These are phyloP conservation scores for Phaseolus lunatus DNA, from an alignment of 306 rosid species.

Conservation along the genomic window DNA sequence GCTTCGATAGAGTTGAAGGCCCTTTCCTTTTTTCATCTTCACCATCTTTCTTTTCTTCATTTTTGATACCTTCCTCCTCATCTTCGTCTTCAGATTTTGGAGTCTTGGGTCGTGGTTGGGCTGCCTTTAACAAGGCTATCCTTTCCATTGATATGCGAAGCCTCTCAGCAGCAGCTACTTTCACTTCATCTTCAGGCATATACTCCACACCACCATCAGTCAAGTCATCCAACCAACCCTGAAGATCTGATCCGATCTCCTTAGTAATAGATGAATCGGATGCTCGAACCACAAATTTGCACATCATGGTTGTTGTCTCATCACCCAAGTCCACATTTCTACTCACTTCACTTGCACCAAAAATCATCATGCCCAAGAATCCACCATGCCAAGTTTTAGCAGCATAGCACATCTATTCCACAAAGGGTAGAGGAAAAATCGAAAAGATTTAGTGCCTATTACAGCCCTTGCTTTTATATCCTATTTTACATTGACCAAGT, in stretches of 20 bases:
- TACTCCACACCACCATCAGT: constrained; percentile 99
- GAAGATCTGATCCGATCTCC: constrained; percentile 93
- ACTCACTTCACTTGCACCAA: constrained; percentile 99
- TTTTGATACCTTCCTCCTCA: constrained; percentile 48
- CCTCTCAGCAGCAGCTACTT: constrained; percentile 89
- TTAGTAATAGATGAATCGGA: constrained; percentile 90
- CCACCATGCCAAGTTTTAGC: constrained; percentile 99
- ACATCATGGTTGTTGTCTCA: constrained; percentile 93
- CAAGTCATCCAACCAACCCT: constrained; percentile 98
- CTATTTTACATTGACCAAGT: constrained; percentile 14
- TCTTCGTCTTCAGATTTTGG: constrained; percentile 71
- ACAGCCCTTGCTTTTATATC: neutral
- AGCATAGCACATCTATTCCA: constrained; percentile 83
- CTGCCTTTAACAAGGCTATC: constrained; percentile 93
- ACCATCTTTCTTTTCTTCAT: constrained; percentile 58
- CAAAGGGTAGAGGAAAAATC: neutral
- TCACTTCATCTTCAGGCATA: constrained; percentile 98
- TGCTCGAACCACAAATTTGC: constrained; percentile 95
- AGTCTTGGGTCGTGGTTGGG: constrained; percentile 77
- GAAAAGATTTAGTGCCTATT: constrained; percentile 16
- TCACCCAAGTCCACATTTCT: constrained; percentile 97
- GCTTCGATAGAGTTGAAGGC: constrained; percentile 85
- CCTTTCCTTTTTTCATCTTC: constrained; percentile 78
- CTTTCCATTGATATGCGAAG: constrained; percentile 94
- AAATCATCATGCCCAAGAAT: constrained; percentile 94